Base-by-base conservation (phyloP, 768 basidiomycete species). In the Sarcodon aspratus region DNA sequence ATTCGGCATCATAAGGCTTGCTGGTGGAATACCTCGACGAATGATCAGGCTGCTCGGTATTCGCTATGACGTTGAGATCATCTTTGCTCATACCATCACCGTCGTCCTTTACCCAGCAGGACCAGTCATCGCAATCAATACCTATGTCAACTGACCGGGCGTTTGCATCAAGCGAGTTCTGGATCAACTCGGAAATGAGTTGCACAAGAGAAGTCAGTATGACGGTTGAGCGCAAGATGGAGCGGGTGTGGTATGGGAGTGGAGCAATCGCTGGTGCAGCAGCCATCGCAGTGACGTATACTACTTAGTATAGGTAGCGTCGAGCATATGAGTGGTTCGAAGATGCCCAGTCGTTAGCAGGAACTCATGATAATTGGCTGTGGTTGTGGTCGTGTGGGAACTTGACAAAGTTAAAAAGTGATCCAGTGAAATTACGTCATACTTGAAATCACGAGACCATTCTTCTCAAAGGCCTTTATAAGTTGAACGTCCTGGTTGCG, bases 121-220 rank as follows among this genome's bases (percentile, higher is more conserved):
- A 70, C 89, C 91, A 94, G 40, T 83, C 79, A 40, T 75, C 75
- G 45, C 79, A 78, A 58, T 92, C 76, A 1, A 96, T 60, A 3
- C 82, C 80, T 44, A 92, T 67, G 37, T 85, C 80, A 46, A 98
- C 70, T 17, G 73, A 71, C 12, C 63, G 69, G 0, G 92, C 79
- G 31, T 71, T 71, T 2, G 94, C 89, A 57, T 98, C 95, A 8
- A 97, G 70, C 3, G 89, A 74, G 61, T 98, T 98, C 61, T 94
- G 93, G 9, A 93, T 63, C 34, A 98, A 77, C 63, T 97, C 92
- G 1, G 81, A 82, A 17, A 94, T 69, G 50, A 94, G 70, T 59
- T 85, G 80, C 7, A 85, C 72, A 27, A 96, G 60, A 6, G 90
- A 85, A 0, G 90, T 90, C 51, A 98, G 66, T 53, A 94, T 81